Evolutionary conservation across 1,139 yeast species (phyloP).

Genomic region (Hemisphaericaspora xylanilytica): DNA sequence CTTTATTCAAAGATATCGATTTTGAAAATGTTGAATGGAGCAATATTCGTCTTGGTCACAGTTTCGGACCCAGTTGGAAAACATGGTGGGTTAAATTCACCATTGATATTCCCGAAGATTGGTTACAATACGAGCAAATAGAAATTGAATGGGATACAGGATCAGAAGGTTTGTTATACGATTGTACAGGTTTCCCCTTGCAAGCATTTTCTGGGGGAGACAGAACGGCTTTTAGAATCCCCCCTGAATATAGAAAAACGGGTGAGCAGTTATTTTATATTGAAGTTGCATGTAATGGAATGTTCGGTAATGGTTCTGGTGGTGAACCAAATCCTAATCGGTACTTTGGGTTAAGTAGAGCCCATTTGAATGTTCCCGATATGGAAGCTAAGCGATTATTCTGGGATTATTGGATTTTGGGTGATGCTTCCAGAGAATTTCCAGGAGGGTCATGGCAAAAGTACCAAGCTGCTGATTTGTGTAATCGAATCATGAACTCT

Average conservation of each 20-base stretch:
- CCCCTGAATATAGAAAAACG: slow-evolving; percentile 46
- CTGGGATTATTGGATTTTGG: slow-evolving; percentile 82
- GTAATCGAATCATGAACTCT: slow-evolving; percentile 76
- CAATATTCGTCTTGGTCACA: slow-evolving; percentile 63
- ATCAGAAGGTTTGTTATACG: slow-evolving; percentile 81
- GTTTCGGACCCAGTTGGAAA: slow-evolving; percentile 96
- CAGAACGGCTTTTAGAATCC: slow-evolving; percentile 70
- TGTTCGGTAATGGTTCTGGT: slow-evolving; percentile 79
- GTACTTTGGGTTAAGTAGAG: slow-evolving; percentile 61
- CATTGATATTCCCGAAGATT: slow-evolving; percentile 58
- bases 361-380: slow-evolving; percentile 82
- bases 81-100: slow-evolving; percentile 87
- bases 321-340: slow-evolving; percentile 64
- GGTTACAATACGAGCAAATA: slow-evolving; percentile 52
- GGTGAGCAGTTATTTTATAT: slow-evolving; percentile 58
- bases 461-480: slow-evolving; percentile 73
- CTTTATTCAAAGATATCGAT: slow-evolving; percentile 67
- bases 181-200: slow-evolving; percentile 60
- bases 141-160: slow-evolving; percentile 83
- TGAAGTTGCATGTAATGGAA: slow-evolving; percentile 91
- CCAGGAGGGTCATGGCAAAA: slow-evolving; percentile 75
- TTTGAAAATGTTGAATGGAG: slow-evolving; percentile 48
- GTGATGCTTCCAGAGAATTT: slow-evolving; percentile 89
- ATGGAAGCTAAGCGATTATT: slow-evolving; percentile 72
- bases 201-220: slow-evolving; percentile 91